These are phyloP conservation scores for Sclerotinia borealis DNA, from an alignment of 2,329 filamentous ascomycete species.

Conservation along the genomic window DNA sequence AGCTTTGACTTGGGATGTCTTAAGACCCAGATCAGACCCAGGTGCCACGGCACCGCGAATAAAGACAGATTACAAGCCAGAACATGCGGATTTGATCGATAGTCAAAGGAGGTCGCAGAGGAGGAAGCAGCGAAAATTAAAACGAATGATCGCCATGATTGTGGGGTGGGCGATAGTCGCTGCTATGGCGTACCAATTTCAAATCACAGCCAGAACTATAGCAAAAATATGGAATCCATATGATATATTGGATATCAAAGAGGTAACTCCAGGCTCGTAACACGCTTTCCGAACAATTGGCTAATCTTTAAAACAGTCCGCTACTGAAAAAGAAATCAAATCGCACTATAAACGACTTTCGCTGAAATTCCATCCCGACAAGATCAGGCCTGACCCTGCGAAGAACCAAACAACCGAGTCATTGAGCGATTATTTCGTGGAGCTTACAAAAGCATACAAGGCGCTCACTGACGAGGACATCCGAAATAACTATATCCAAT, in stretches of 20 bases:
- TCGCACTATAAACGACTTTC: constrained; percentile 83
- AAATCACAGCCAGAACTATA: constrained; percentile 63
- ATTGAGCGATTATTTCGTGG: constrained; percentile 84
- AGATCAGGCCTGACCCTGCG: constrained; percentile 71
- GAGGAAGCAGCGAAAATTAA: constrained; percentile 82
- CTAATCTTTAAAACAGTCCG: constrained; percentile 49
- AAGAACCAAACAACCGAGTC: constrained; percentile 86
- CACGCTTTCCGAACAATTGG: not conserved
- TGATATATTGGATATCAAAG: constrained; percentile 81
- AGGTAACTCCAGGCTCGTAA: constrained; percentile 44
- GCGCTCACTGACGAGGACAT: constrained; percentile 95
- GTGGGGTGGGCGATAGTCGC: constrained; percentile 78
- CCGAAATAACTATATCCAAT: constrained; percentile 94
- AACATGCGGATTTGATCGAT: constrained; percentile 79
- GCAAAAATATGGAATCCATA: constrained; percentile 95
- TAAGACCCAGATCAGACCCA: constrained; percentile 70
- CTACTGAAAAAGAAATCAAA: constrained; percentile 87
- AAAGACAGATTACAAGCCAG: constrained; percentile 71
- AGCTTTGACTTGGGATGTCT: constrained; percentile 81
- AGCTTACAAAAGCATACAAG: constrained; percentile 97
- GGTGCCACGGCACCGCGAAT: constrained; percentile 79
- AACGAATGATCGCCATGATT: constrained; percentile 71
- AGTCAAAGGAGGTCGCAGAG: constrained; percentile 78
- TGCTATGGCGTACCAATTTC: constrained; percentile 87
- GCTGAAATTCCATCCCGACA: constrained; percentile 86